phyloP scores from a whole-genome alignment of 2,329 filamentous ascomycete species.

The Colletotrichum sp. region DNA sequence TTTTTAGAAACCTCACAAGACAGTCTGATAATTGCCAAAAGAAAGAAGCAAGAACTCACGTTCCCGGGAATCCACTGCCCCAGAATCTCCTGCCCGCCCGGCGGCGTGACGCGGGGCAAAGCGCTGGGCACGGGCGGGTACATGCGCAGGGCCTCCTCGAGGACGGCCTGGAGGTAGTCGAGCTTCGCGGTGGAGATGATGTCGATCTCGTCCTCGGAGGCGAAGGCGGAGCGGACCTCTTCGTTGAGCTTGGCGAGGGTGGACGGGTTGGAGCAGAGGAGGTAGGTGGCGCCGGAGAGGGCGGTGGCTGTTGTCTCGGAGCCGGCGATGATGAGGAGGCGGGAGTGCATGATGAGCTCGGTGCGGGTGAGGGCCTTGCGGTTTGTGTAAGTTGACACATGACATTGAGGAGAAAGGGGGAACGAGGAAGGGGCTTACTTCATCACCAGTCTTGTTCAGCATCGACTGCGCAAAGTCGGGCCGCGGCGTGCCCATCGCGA shows the following conservation, averaged over 20 bases:
- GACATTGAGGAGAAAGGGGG: no score
- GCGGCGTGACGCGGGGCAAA: conserved; percentile 31
- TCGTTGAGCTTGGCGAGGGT: conserved; percentile 32
- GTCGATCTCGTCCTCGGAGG: conserved; percentile 39
- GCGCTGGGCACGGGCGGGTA: conserved; percentile 36
- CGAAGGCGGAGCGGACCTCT: conserved; percentile 42
- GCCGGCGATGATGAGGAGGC: conserved; percentile 35
- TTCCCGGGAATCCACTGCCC: conserved; percentile 35
- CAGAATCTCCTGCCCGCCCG: conserved; percentile 34
- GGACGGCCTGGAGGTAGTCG: conserved; percentile 42
- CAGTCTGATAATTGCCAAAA: no score
- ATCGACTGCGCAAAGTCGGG: conserved; percentile 25
- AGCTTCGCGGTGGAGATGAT: conserved; percentile 34
- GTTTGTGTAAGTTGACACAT: neutral
- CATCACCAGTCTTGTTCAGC: conserved; percentile 16
- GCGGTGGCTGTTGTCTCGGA: conserved; percentile 39
- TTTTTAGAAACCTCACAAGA: no score
- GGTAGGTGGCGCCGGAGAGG: conserved; percentile 30
- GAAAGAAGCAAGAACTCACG: conserved; percentile 20
- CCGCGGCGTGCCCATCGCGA: conserved; percentile 12
- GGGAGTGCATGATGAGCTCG: conserved; percentile 23
- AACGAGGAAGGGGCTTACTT: neutral
- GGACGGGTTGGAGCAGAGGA: conserved; percentile 34
- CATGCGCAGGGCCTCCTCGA: conserved; percentile 48
- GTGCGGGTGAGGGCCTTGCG: conserved; percentile 13